Base-by-base conservation (phyloP, 352 stramenopile genomes). In the Globisporangium canariense region DNA sequence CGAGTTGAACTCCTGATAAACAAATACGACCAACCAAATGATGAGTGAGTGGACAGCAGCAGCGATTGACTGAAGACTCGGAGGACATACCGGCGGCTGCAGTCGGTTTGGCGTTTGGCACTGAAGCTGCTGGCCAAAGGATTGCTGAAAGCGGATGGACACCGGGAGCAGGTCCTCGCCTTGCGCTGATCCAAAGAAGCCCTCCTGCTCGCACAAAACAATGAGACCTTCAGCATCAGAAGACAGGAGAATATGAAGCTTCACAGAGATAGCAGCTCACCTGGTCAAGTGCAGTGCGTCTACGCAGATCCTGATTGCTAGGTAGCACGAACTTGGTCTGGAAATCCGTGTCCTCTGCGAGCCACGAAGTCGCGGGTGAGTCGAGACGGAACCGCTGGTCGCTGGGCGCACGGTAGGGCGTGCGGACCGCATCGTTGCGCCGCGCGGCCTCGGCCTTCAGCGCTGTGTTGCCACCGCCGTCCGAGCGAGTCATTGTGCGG, bases 251-350 rank as follows among this genome's bases (percentile, higher is more conserved):
- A 54, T 47, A 5, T 16, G 0, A 53, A 16, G 20, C 25, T 43
- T 34, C 2, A 34, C 16, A 38, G 18, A 50, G 36, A 5, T 43
- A 49, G 2, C 40, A 4, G 5, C 68, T 50, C 53, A 83, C 77
- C 60, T 91, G 82, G 62, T 86, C 74, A n/a, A 74, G 62, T 11
- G 84, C 82, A 10, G 74, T 74, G 25, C 73, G 67, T 30, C 79
- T 71, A 14, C 80, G 79, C 34, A 89, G 32, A 49, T 93, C 84
- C 55, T 93, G 84, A 50, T 77, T 87, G 63, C 67, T 88, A 18
- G 79, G 71, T 10, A 91, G 30, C 9, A 55, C 60, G 58, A 93
- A 93, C 57, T 91, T 93, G 64, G 82, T 68, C 47, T 75, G 70
- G 63, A 93, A 93, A 58, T 93, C 82, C 3, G 34, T 45, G 34